Percentiles rank a stretch among this genome's conserved stretches.
Evolutionary conservation across 2,329 filamentous ascomycete species (phyloP).

Genomic region (Scedosporium apiospermum): DNA sequence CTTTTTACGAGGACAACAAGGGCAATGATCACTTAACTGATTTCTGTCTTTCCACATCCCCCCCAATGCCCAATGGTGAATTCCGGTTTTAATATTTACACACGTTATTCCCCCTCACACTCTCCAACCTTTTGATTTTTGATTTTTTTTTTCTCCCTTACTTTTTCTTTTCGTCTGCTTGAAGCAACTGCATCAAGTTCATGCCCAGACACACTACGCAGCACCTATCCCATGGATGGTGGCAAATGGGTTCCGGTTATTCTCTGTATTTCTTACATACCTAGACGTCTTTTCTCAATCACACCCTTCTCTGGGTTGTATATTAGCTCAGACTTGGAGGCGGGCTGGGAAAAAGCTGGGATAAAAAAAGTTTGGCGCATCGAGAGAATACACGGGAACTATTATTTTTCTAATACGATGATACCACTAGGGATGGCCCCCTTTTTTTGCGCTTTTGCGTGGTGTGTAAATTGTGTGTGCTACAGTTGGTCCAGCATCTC

Average conservation of each 20-base stretch:
- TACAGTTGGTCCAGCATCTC: too few species aligned
- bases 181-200: too few species aligned
- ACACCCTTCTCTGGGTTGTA: slow-evolving; percentile 25
- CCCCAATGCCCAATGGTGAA: slow-evolving; percentile 3
- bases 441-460: too few species aligned
- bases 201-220: not conserved
- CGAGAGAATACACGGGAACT: slow-evolving; percentile 22
- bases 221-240: not conserved
- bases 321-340: slow-evolving; percentile 22
- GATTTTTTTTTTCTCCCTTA: not conserved
- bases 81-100: slow-evolving; percentile 17
- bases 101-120: slow-evolving; percentile 11
- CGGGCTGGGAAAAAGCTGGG: slow-evolving; percentile 17
- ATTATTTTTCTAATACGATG: slow-evolving; percentile 11
- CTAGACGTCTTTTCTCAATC: slow-evolving; percentile 17
- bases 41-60: slow-evolving; percentile 13
- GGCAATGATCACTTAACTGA: slow-evolving; percentile 7
- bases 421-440: not conserved
- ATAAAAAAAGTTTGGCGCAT: slow-evolving; percentile 21
- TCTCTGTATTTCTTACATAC: slow-evolving; percentile 23
- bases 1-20: slow-evolving; percentile 7
- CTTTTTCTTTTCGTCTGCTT: not conserved
- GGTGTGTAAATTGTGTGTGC: too few species aligned
- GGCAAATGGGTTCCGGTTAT: slow-evolving; percentile 2
- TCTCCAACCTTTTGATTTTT: not conserved